These are phyloP conservation scores for Yamadazyma dendronema DNA, from an alignment of 1,139 yeast genomes.

Conservation along the genomic window DNA sequence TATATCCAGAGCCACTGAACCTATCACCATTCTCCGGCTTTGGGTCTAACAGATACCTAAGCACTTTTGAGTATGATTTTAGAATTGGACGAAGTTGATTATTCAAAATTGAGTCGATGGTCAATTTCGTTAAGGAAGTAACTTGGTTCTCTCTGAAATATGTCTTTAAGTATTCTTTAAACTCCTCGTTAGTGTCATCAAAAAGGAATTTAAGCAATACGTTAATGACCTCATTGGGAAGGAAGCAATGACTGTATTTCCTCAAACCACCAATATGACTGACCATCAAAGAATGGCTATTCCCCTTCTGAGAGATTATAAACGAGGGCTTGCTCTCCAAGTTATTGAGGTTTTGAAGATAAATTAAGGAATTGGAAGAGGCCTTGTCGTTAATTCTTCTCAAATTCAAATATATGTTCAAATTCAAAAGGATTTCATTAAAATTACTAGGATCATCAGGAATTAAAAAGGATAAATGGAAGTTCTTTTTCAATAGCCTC, in stretches of 20 bases:
- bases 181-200: constrained; percentile 12
- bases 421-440: constrained; percentile 35
- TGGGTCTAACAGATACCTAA: constrained; percentile 44
- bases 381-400: constrained; percentile 16
- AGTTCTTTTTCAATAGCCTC: constrained; percentile 34
- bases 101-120: constrained; percentile 51
- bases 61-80: constrained; percentile 45
- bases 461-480: constrained; percentile 32
- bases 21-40: constrained; percentile 17
- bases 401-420: constrained; percentile 36
- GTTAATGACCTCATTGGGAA: constrained; percentile 35
- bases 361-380: constrained; percentile 16
- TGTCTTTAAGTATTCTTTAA: constrained; percentile 22
- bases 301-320: constrained; percentile 29
- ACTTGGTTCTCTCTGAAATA: constrained; percentile 23
- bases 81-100: constrained; percentile 47
- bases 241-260: constrained; percentile 38
- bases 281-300: constrained; percentile 28
- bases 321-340: constrained; percentile 31
- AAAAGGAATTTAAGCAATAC: constrained; percentile 27
- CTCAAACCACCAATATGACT: constrained; percentile 45
- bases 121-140: constrained; percentile 44
- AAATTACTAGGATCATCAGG: constrained; percentile 35
- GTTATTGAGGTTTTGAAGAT: constrained; percentile 20
- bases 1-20: background rate